phyloP scores from a whole-genome alignment of 2,329 filamentous ascomycete genomes.

The Rhynchosporium secalis region DNA sequence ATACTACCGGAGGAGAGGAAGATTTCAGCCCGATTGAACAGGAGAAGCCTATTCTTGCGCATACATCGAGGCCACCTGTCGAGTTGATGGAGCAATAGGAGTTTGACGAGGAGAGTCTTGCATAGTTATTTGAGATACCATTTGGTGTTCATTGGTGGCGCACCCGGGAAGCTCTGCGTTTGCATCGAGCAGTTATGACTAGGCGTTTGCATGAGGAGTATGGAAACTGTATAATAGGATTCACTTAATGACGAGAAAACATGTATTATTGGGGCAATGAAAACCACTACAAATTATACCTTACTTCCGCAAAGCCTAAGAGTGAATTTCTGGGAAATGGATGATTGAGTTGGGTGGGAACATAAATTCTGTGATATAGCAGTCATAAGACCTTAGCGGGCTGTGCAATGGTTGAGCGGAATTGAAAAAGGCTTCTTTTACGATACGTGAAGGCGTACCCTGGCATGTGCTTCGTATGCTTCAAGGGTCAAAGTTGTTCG shows the following conservation, averaged over 20 bases:
- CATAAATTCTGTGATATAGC: too few relatives aligned
- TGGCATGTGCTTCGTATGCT: too few relatives aligned
- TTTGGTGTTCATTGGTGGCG: constrained; percentile 16
- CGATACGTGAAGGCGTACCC: too few relatives aligned
- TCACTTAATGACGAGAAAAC: background rate
- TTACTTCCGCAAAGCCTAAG: too few relatives aligned
- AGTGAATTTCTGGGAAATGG: too few relatives aligned
- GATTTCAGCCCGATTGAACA: constrained; percentile 46
- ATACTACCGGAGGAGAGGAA: constrained; percentile 58
- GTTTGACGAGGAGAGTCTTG: background rate
- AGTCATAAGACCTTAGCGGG: too few relatives aligned
- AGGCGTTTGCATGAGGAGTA: constrained; percentile 19
- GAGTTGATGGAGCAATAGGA: constrained; percentile 55
- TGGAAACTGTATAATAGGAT: constrained; percentile 23
- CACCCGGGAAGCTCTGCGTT: constrained; percentile 28
- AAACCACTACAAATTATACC: constrained; percentile 4
- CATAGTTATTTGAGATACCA: constrained; percentile 9
- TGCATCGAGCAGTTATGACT: constrained; percentile 28
- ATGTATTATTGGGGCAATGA: constrained; percentile 12
- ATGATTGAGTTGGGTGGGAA: too few relatives aligned
- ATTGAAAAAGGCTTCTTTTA: too few relatives aligned
- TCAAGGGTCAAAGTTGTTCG: too few relatives aligned
- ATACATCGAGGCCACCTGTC: constrained; percentile 63
- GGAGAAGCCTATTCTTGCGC: constrained; percentile 53
- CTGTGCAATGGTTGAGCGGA: too few relatives aligned